Evolutionary conservation across 768 basidiomycete species (phyloP).

Genomic region (Gautieria morchelliformis): DNA sequence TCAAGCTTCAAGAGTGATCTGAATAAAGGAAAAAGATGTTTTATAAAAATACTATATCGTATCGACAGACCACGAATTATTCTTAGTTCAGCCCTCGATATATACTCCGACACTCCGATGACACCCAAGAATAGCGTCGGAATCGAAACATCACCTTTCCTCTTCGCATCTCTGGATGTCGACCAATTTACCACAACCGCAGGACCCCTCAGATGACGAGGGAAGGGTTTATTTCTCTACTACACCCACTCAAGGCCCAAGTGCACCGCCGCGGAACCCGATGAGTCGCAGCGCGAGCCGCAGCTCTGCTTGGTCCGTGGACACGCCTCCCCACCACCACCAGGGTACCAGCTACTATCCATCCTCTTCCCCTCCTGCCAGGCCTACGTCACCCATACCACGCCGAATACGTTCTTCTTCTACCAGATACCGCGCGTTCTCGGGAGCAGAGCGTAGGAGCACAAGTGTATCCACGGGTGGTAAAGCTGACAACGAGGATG

Average conservation of each 20-base stretch:
- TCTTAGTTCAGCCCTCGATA: too few species aligned
- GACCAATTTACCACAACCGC: background rate
- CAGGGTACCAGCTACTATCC: conserved; percentile 60
- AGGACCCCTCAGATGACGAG: conserved; percentile 2
- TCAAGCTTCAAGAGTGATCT: too few species aligned
- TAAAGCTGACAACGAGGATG: conserved; percentile 7
- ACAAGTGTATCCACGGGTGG: conserved; percentile 6
- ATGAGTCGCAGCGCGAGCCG: conserved; percentile 35
- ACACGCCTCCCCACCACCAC: conserved; percentile 55
- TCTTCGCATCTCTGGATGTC: background rate
- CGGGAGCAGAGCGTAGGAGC: conserved; percentile 28
- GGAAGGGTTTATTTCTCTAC: conserved; percentile 12
- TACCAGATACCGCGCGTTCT: conserved; percentile 39
- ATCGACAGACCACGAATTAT: too few species aligned
- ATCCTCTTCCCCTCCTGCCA: conserved; percentile 39
- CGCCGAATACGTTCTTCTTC: conserved; percentile 47
- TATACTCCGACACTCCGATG: too few species aligned
- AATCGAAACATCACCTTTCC: background rate
- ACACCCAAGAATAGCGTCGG: background rate
- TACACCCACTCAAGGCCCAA: conserved; percentile 35
- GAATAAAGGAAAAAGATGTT: too few species aligned
- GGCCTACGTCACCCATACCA: conserved; percentile 31
- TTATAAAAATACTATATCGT: too few species aligned
- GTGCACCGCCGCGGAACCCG: conserved; percentile 21
- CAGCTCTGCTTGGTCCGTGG: conserved; percentile 48